Percentiles rank a stretch among this genome's conserved stretches.
Conservation (phyloP, 192 early-diverging fungal genomes). For the Thamnidium elegans region DNA sequence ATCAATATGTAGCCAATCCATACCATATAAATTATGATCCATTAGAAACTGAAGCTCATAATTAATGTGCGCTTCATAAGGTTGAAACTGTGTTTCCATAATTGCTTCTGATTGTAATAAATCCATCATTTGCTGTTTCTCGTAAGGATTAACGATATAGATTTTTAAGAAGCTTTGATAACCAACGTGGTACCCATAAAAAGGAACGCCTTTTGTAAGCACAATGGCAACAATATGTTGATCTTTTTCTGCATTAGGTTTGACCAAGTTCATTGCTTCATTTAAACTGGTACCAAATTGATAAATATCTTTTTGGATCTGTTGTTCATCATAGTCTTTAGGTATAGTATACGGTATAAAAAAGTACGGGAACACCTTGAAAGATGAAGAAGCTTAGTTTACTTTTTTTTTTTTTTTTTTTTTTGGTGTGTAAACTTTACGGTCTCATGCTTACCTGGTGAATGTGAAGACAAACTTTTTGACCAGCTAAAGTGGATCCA, state of each 20-base stretch:
- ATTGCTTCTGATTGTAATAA: conserved; percentile 72
- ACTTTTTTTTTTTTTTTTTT: conserved; percentile 5
- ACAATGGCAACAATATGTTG: conserved; percentile 65
- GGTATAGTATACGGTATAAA: conserved; percentile 68
- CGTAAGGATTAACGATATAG: conserved; percentile 59
- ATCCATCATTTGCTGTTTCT: conserved; percentile 54
- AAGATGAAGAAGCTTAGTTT: conserved; percentile 8
- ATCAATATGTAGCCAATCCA: conserved; percentile 71
- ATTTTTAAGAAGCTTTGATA: conserved; percentile 79
- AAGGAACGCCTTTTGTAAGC: conserved; percentile 76
- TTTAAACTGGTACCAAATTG: conserved; percentile 67
- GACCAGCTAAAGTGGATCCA: conserved; percentile 64
- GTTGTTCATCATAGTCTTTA: conserved; percentile 13
- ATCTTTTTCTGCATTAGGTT: conserved; percentile 32
- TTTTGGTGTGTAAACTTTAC: neutral
- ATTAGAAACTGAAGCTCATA: conserved; percentile 83
- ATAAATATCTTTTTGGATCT: conserved; percentile 46
- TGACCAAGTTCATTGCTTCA: conserved; percentile 55
- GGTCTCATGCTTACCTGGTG: conserved; percentile 57
- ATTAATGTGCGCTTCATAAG: conserved; percentile 79
- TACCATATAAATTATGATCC: conserved; percentile 84
- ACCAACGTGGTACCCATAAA: conserved; percentile 80
- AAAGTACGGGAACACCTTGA: conserved; percentile 75
- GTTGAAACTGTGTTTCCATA: conserved; percentile 65
- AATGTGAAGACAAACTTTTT: conserved; percentile 79